Base-by-base conservation (phyloP, 352 stramenopile species). In the Globisporangium carolinianum region DNA sequence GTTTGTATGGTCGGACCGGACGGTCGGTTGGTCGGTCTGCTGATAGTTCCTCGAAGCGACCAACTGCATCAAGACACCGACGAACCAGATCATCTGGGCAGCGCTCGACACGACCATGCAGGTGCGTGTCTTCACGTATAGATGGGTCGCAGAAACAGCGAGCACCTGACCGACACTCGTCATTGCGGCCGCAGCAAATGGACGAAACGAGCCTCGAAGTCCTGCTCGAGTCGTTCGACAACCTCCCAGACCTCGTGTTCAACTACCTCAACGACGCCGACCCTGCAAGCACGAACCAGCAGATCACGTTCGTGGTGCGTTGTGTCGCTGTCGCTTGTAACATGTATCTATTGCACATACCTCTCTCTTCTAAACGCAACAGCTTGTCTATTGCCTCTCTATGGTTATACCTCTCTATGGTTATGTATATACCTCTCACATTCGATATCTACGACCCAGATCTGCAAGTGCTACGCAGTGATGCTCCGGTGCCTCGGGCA, bases 221-320 rank as follows among this genome's bases (percentile, higher is more conserved):
- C 15, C 72, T 95, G 62, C 63, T 95, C 36, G 80, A 90, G 41
- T 86, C 80, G n/a, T 94, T 91, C 55, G 80, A 95, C 56, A 95
- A 87, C 48, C 72, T 95, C n/a, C 84, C 84, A 0, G 83, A 91
- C 46, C 45, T 95, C 14, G 83, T 90, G 2, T 93, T 95, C 53
- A 92, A 91, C 36, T 88, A 86, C 69, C 61, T 95, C 4, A 79
- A 91, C 48, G 75, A 89, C 49, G 82, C 83, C 10, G 80, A 87
- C 36, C 75, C 80, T 5, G 56, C 60, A 15, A 71, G 65, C n/a
- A 82, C 67, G 51, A 88, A 91, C 47, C 80, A 86, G 35, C 67
- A 83, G 47, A 66, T 91, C 62, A 84, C 80, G 4, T 79, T 94
- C 45, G 76, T 95, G 62, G 86, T 95, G 80, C n/a, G 70, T 36